Base-by-base conservation (phyloP, 1,139 yeast species). In the Magnusiomyces paraingens region DNA sequence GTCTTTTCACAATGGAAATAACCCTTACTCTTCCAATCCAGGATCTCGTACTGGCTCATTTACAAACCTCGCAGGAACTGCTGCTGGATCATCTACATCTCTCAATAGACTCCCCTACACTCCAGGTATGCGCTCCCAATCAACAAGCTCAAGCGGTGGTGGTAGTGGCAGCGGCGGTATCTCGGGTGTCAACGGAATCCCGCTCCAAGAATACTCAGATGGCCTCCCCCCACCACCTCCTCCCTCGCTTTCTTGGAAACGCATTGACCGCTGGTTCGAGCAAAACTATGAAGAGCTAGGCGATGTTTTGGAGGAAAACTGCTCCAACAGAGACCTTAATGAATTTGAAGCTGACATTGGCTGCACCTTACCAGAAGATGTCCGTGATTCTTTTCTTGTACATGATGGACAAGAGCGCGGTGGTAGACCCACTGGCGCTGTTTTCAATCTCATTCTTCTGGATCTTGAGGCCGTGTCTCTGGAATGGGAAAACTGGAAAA, bases 341-440 rank as follows among this genome's bases (percentile, higher is more conserved):
- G 93, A 85, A 62, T 77, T 87, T 60, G 94, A 86, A 66, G 78
- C 78, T 58, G 94, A 86, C 66, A 73, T 85, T 62, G 84, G 80
- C 51, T 73, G 83, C 60, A 73, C 80, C 32, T 74, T 87, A 53
- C 95, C 95, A 1, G 72, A 77, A 2, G 94, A 86, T 61, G 84
- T 87, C 51, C 80, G 93, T 62, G 93, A 84, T 64, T 82, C 86
- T 56, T 83, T 79, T 67, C 80, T 81, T 67, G 74, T 82, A 56
- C 93, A 86, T 66, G 95, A 87, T 66, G 95, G 95, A 56, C 95
- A 87, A 70, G 83, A 85, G 59, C 72, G 82, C 48, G 86, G 88
- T 50, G 91, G 91, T 17, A 77, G 78, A 61, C 89, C 90, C 20
- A 79, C 86, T 1, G 95, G 95, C 2, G 73, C 86, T 53, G 68